phyloP scores from a whole-genome alignment of 192 early-diverging fungal species.

The Mortierella antarctica region DNA sequence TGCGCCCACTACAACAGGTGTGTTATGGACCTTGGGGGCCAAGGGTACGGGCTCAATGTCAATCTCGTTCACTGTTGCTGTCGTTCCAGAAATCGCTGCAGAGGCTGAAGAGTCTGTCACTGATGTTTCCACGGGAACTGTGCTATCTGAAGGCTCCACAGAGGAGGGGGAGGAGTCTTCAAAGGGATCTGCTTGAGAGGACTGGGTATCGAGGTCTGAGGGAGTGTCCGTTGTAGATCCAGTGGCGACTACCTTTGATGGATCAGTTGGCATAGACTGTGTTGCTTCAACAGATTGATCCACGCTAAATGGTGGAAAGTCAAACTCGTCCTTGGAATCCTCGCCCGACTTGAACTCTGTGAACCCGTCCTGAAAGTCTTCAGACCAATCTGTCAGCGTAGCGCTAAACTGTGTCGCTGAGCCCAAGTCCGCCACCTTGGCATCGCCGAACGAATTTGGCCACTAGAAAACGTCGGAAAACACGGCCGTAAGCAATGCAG shows the following conservation, averaged over 20 bases:
- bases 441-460: constrained; percentile 42
- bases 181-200: constrained; percentile 4
- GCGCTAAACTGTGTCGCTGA: constrained; percentile 34
- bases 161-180: neutral
- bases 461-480: constrained; percentile 16
- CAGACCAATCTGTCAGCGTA: constrained; percentile 45
- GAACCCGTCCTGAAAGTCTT: constrained; percentile 42
- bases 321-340: constrained; percentile 31
- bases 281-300: constrained; percentile 5
- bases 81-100: neutral
- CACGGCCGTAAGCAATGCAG: neutral
- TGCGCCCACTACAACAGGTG: neutral
- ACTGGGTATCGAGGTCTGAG: constrained; percentile 6
- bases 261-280: neutral
- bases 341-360: neutral
- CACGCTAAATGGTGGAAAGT: constrained; percentile 36
- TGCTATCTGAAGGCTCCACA: neutral
- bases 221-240: neutral
- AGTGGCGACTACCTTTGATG: neutral
- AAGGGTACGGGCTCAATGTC: constrained; percentile 4
- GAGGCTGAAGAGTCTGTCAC: neutral
- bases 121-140: neutral
- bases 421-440: constrained; percentile 21
- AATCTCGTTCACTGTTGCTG: neutral
- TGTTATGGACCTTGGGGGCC: neutral